Base-by-base conservation (phyloP, 1,139 yeast genomes). In the Debaryomyces robertsiae region DNA sequence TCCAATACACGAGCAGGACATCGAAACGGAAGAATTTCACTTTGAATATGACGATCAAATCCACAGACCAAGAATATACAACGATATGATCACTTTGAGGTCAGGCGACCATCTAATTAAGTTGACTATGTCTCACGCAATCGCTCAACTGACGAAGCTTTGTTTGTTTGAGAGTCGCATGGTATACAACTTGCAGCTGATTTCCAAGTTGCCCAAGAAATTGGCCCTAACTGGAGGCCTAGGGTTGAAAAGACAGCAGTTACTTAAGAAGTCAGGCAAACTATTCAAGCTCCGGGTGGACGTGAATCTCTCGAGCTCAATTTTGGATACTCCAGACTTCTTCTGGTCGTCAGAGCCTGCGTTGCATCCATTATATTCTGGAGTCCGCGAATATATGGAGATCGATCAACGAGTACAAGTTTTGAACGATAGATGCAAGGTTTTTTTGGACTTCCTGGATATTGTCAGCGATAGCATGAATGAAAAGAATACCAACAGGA, bases 311-410 rank as follows among this genome's bases (percentile, higher is more conserved):
- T 84, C 94, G 5, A 87, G 96, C 10, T 88, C 90, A 45, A 91
- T 93, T 17, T 71, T 93, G 42, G 98, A 93, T 57, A 90, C 96
- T 0, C 98, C 98, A 0, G 96, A 88, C 44, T 90, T 89, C 55
- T 93, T 93, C 61, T 93, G 98, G 98, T 87, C 93, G 18, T 80
- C 85, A 46, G 98, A 93, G 62, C 98, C 98, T 3, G 91, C 96
- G 27, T 74, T 93, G 48, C 95, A 91, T 59, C 98, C 98, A 2
- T 69, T 93, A 36, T 93, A 93, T 61, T 75, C 78, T 28, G 98
- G 97, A 0, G 85, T 91, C 43, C 67, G 97, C 43, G 98, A 93
- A 51, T 93, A 93, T 56, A 70, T 93, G 45, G 98, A 93, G 61
- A 90, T 93, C 47, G 98, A 91, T 57, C 96, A 88, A 61, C 71